Base-by-base conservation (phyloP, 2,329 filamentous ascomycete genomes). In the Pseudocercospora eumusae region DNA sequence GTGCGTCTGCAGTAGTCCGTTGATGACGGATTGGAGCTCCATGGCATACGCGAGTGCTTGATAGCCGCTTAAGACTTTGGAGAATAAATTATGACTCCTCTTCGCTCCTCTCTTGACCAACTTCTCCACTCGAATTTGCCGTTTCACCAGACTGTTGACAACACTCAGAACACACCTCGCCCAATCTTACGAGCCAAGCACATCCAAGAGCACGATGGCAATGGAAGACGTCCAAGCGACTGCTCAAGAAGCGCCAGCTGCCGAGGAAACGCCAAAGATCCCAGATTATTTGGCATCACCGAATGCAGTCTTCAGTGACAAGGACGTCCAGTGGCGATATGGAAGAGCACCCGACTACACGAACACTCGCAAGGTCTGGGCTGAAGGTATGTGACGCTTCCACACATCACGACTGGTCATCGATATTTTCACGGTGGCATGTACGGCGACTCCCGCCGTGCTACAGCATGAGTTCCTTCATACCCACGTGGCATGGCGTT, bases 291-390 rank as follows among this genome's bases (percentile, higher is more conserved):
- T 87, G 58, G 78, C 82, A 18, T 81, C 85, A 65, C 81, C 83
- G 0, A 81, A 87, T 71, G 84, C 85, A 23, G 83, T 86, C 50
- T 77, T 86, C 56, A 79, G 80, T 56, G 84, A 86, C 65, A 68
- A 72, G 53, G 73, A 80, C 10, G 83, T 82, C 10, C 77, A 80
- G 59, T 89, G 86, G 86, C 78, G 86, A 50, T 84, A 87, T 73
- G 84, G 84, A 9, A 75, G 75, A 58, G 79, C 84, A 44, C 87
- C 87, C 0, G 86, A 89, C 70, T 89, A 89, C 73, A 80, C 79
- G 40, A 87, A 86, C 70, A 89, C 86, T 1, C 79, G 87, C 40
- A 80, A 82, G 61, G 79, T 85, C 47, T 89, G 81, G 72, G 76
- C 78, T 65, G 78, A 86, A 69, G 85, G 86, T 88, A 73, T 75